Percentiles rank a stretch among this genome's conserved stretches.
phyloP scores from a whole-genome alignment of 176 grass and related monocot species.

The Carex parvula region DNA sequence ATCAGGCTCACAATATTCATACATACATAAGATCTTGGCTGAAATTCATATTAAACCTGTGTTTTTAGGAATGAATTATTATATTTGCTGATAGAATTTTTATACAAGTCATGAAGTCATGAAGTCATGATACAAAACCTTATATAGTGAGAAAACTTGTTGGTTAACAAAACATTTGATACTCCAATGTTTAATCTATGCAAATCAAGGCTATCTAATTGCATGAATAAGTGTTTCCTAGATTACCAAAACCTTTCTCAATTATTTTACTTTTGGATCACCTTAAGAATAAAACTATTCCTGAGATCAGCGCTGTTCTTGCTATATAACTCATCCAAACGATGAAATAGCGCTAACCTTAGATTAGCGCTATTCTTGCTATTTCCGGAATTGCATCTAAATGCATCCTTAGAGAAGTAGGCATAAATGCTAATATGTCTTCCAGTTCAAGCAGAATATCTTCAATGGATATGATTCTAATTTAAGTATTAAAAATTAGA shows the following conservation, averaged over 20 bases:
- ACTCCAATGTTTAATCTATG: not conserved
- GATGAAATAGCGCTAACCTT: too few relatives aligned
- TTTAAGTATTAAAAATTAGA: not conserved
- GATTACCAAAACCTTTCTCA: not conserved
- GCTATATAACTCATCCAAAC: too few relatives aligned
- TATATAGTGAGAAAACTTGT: not conserved
- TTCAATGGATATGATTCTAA: not conserved
- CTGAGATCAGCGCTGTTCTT: too few relatives aligned
- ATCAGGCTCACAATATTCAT: not conserved
- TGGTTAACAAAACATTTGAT: not conserved
- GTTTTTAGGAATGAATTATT: not conserved
- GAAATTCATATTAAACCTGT: not conserved
- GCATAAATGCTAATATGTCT: constrained; percentile 7
- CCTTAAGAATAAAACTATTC: too few relatives aligned
- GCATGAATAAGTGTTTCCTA: not conserved
- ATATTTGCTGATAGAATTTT: not conserved
- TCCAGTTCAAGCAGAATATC: not conserved
- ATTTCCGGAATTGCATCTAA: too few relatives aligned
- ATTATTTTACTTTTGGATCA: too few relatives aligned
- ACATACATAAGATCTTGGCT: not conserved
- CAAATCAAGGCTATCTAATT: not conserved
- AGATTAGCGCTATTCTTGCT: too few relatives aligned
- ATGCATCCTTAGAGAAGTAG: not conserved
- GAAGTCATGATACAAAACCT: not conserved
- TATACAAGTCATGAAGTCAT: not conserved